Conservation (phyloP, 176 grass and related monocot species). For the Oryza meyeriana region DNA sequence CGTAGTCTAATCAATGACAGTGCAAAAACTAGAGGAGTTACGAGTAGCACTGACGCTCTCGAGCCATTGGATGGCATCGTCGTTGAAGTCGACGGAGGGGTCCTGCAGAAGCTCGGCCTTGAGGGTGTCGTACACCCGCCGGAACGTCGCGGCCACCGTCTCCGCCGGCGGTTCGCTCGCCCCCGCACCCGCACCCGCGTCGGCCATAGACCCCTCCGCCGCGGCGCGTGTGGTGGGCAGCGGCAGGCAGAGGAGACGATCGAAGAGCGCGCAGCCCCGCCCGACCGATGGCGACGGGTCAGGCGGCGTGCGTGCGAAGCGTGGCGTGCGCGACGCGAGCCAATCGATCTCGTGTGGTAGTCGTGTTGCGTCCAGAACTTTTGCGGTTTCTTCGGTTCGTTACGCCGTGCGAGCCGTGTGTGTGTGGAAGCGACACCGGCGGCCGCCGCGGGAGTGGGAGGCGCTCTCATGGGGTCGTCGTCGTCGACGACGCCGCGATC, state of each 20-base stretch:
- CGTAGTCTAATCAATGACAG: neutral
- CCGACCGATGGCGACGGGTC: neutral
- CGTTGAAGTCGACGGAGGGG: slow-evolving; percentile 29
- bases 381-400: neutral
- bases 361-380: neutral
- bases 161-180: neutral
- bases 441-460: neutral
- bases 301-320: neutral
- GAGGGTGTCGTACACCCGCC: slow-evolving; percentile 27
- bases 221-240: neutral
- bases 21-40: neutral
- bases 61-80: slow-evolving; percentile 33
- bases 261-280: neutral
- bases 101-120: slow-evolving; percentile 31
- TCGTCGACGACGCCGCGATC: neutral
- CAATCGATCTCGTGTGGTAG: neutral
- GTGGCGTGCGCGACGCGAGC: neutral
- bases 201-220: slow-evolving; percentile 1
- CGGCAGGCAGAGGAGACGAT: neutral
- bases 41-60: neutral
- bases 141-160: slow-evolving; percentile 17
- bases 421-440: neutral
- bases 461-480: neutral
- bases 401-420: neutral
- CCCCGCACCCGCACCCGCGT: neutral